These are phyloP conservation scores for Barnettozyma populi DNA, from an alignment of 805 yeast species.

Conservation along the genomic window DNA sequence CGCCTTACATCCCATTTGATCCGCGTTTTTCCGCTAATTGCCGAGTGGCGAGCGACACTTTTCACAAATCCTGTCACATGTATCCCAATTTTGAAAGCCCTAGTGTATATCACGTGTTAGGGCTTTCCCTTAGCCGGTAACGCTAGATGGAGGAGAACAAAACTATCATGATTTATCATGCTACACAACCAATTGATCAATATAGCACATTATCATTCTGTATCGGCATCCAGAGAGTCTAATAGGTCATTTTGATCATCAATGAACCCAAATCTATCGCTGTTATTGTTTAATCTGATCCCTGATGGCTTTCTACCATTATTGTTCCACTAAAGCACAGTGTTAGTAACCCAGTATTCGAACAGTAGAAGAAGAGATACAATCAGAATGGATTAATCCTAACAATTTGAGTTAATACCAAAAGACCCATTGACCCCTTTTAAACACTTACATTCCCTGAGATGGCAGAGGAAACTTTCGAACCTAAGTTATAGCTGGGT, in stretches of 20 bases:
- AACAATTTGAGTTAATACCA: background rate
- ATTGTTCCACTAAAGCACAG: constrained; percentile 12
- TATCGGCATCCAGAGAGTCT: constrained; percentile 33
- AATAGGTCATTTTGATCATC: constrained; percentile 36
- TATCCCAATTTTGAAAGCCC: background rate
- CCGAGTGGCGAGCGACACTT: background rate
- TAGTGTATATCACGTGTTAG: background rate
- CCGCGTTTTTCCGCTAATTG: background rate
- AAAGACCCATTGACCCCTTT: background rate
- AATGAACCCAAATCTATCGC: constrained; percentile 31
- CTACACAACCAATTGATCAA: background rate
- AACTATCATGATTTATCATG: no score
- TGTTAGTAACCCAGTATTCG: constrained; percentile 10
- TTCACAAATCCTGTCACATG: constrained; percentile 1
- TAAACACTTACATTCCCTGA: constrained; percentile 23
- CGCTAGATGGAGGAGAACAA: no score
- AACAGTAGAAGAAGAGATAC: background rate
- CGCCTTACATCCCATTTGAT: background rate
- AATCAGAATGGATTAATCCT: background rate
- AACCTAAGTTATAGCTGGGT: constrained; percentile 25
- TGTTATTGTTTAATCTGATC: constrained; percentile 20
- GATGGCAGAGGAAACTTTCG: constrained; percentile 22
- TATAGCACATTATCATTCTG: constrained; percentile 7
- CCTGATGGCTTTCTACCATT: constrained; percentile 10
- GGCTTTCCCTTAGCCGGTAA: background rate